Conservation (phyloP, 2,329 filamentous ascomycete genomes). For the Diaporthe velutina region DNA sequence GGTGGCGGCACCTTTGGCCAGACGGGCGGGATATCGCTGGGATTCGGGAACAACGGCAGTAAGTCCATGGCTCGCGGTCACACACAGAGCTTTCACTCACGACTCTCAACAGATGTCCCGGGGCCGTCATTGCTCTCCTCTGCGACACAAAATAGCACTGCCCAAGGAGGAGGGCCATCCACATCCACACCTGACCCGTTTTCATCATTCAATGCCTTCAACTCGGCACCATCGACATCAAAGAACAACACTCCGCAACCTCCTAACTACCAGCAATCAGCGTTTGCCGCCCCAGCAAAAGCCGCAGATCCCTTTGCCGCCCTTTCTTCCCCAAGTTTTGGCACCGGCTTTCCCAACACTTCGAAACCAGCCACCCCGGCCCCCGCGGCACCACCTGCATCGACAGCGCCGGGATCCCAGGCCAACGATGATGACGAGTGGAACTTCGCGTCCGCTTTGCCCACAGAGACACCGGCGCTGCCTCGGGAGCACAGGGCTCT, state of each 20-base stretch:
- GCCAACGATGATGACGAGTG: constrained; percentile 85
- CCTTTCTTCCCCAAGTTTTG: constrained; percentile 56
- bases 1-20: constrained; percentile 70
- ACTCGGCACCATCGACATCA: constrained; percentile 62
- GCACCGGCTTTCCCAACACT: constrained; percentile 42
- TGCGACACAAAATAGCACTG: constrained; percentile 70
- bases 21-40: constrained; percentile 86
- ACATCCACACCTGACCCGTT: constrained; percentile 60
- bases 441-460: constrained; percentile 91
- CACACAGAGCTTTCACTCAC: constrained; percentile 44
- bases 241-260: constrained; percentile 68
- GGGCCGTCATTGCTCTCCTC: constrained; percentile 75
- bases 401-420: not conserved
- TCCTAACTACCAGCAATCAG: constrained; percentile 59
- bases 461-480: constrained; percentile 62
- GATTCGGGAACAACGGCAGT: constrained; percentile 79
- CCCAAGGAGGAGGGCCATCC: constrained; percentile 56
- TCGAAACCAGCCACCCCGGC: constrained; percentile 51
- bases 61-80: constrained; percentile 48
- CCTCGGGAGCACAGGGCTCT: constrained; percentile 73
- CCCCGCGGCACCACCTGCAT: constrained; percentile 46
- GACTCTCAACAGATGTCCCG: constrained; percentile 65
- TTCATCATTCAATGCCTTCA: constrained; percentile 68
- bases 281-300: constrained; percentile 58
- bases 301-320: constrained; percentile 66